Evolutionary conservation across 306 rosid species (phyloP).

Genomic region (Comarum palustre): DNA sequence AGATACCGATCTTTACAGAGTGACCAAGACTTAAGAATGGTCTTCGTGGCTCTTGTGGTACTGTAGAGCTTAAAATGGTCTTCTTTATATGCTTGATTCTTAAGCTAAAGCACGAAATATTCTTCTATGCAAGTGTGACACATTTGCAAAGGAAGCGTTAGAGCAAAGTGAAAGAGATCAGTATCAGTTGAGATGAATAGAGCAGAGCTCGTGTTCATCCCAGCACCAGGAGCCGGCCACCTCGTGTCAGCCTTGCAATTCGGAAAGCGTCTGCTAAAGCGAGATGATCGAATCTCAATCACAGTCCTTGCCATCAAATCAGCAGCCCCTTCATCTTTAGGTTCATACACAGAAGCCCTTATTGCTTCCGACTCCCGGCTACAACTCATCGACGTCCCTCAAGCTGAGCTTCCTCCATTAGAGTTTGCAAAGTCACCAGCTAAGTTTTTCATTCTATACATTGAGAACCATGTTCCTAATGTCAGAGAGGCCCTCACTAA

Average conservation of each 20-base stretch:
- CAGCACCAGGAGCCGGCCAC: conserved; percentile 50
- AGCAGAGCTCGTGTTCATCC: conserved; percentile 44
- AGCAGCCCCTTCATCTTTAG: conserved; percentile 20
- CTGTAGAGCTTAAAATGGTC: no score
- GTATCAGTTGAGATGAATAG: conserved; percentile 18
- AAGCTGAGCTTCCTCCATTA: conserved; percentile 31
- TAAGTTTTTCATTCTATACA: conserved; percentile 18
- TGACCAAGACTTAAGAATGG: neutral
- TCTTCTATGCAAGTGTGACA: neutral
- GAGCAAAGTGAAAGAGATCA: neutral
- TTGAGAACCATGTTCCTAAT: conserved; percentile 27
- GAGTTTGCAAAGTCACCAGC: conserved; percentile 28
- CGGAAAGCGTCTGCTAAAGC: conserved; percentile 37
- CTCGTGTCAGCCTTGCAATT: conserved; percentile 43
- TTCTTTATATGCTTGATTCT: neutral
- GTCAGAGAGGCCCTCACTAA: conserved; percentile 20
- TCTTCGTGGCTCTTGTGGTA: neutral
- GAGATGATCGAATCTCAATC: conserved; percentile 32
- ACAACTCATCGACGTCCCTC: conserved; percentile 46
- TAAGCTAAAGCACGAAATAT: neutral
- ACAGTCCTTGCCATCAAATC: conserved; percentile 41
- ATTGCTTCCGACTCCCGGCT: conserved; percentile 36
- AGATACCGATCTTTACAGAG: rapidly evolving
- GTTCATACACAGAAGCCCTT: conserved; percentile 38
- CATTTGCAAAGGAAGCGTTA: neutral